Evolutionary conservation across 1,139 yeast species (phyloP), one percentile per base, ranked within the genome.

Genomic region (Meyerozyma guilliermondii): DNA sequence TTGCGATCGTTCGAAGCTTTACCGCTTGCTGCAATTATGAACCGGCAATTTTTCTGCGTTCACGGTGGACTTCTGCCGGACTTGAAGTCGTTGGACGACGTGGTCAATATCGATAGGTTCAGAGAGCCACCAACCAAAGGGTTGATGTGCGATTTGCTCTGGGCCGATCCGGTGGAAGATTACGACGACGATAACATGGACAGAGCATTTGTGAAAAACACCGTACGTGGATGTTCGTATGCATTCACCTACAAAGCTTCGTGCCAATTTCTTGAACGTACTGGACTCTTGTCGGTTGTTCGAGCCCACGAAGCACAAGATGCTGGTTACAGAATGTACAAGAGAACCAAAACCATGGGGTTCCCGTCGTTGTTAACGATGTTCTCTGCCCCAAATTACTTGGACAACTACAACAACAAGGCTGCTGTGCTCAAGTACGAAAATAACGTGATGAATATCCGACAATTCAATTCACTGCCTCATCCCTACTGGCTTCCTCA

Each of bases 291-390:
- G 39, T 85, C 92, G 10, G 80, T 92, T 34, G 89, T 92, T 41
- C 75, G 98, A 48, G 98, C 98, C 1, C 98, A 92, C 62, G 98
- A 92, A 64, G 98, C 98, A 1, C 98, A 92, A 63, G 97, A 92
- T 63, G 94, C 95, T 13, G 98, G 98, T 23, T 92, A 89, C 65
- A 73, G 97, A 60, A 92, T 94, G 86, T 92, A 92, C 66, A 85
- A 85, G 52, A 79, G 88, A 52, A 88, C 96, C 3, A 78, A 81
- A 50, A 76, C 87, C 14, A 83, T 91, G 59, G 95, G 95, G n/a
- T 92, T 92, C 62, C 98, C 98, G 2, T 81, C 94, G 16, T 76
- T 92, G 39, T 78, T 92, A 63, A 91, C 98, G 10, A 81, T 92
- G 69, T 92, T 92, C 65, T 84, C 95, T 45, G 98, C 98, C 1